These are phyloP conservation scores for Astraeus odoratus DNA, from an alignment of 768 basidiomycete genomes.

Conservation along the genomic window DNA sequence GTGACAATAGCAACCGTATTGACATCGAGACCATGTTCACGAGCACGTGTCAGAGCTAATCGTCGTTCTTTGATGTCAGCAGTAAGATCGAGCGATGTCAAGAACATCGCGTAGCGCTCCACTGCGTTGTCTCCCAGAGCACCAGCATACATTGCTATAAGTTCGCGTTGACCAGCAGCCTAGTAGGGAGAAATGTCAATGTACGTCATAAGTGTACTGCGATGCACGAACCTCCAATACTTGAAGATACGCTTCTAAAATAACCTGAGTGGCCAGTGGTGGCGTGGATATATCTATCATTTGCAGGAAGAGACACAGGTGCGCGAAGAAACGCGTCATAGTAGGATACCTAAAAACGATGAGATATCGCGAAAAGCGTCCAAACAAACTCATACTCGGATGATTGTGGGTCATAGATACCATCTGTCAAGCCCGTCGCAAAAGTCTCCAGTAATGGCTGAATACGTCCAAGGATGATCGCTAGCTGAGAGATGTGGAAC, in stretches of 20 bases:
- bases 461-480: constrained; percentile 68
- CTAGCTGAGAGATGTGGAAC: constrained; percentile 76
- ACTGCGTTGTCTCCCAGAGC: constrained; percentile 87
- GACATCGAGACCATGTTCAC: constrained; percentile 80
- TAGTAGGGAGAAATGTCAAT: constrained; percentile 22
- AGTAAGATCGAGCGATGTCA: constrained; percentile 66
- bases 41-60: constrained; percentile 64
- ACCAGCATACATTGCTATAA: constrained; percentile 92
- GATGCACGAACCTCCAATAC: constrained; percentile 64
- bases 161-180: constrained; percentile 70
- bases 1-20: constrained; percentile 72
- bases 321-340: constrained; percentile 87
- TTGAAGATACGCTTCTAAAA: constrained; percentile 83
- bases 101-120: constrained; percentile 86
- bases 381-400: constrained; percentile 45
- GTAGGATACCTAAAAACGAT: constrained; percentile 47
- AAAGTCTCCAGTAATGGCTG: constrained; percentile 64
- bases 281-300: constrained; percentile 74
- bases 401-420: constrained; percentile 39
- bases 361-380: neutral
- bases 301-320: constrained; percentile 83
- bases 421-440: constrained; percentile 47
- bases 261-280: constrained; percentile 65
- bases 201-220: neutral
- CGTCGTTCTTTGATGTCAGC: constrained; percentile 59